A percentile compares a stretch with the other conserved stretches of the same genome.
These are phyloP conservation scores for Annulohypoxylon stygium DNA, from an alignment of 495 filamentous ascomycete genomes.

Conservation along the genomic window DNA sequence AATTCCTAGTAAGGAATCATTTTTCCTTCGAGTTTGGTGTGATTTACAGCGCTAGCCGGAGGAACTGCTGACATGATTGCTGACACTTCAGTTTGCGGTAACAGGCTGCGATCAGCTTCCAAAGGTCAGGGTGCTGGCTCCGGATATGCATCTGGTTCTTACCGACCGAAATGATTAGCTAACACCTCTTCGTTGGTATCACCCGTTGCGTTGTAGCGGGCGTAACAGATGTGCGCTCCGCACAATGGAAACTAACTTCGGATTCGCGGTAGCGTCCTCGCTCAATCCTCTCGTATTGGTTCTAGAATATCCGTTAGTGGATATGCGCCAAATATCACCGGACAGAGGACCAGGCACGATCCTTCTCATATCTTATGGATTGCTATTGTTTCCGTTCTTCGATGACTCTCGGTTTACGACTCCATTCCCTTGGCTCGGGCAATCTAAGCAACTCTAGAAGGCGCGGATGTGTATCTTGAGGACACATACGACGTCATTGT, in stretches of 20 bases:
- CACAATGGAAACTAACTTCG: constrained; percentile 43
- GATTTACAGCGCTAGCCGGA: constrained; percentile 82
- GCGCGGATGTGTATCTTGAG: constrained; percentile 39
- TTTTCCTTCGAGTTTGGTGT: constrained; percentile 88
- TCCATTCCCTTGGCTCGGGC: constrained; percentile 52
- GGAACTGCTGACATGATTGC: constrained; percentile 80
- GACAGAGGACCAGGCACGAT: constrained; percentile 45
- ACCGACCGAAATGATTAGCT: constrained; percentile 77
- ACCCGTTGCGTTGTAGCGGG: constrained; percentile 45
- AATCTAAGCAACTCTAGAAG: constrained; percentile 36
- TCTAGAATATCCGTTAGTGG: constrained; percentile 37
- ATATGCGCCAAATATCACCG: constrained; percentile 45
- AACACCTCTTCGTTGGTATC: constrained; percentile 33
- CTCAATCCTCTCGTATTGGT: constrained; percentile 41
- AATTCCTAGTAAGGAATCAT: constrained; percentile 95
- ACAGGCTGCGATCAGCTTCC: constrained; percentile 95
- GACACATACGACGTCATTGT: constrained; percentile 38
- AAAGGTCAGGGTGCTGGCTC: constrained; percentile 82
- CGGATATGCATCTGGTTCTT: constrained; percentile 70
- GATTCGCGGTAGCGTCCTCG: constrained; percentile 44
- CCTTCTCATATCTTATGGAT: constrained; percentile 54
- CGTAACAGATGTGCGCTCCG: constrained; percentile 36
- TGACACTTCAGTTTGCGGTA: constrained; percentile 90
- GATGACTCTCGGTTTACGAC: constrained; percentile 53
- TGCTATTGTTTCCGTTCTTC: constrained; percentile 56